phyloP scores from a whole-genome alignment of 345 rosid genomes.

The Salix koriyanagi region DNA sequence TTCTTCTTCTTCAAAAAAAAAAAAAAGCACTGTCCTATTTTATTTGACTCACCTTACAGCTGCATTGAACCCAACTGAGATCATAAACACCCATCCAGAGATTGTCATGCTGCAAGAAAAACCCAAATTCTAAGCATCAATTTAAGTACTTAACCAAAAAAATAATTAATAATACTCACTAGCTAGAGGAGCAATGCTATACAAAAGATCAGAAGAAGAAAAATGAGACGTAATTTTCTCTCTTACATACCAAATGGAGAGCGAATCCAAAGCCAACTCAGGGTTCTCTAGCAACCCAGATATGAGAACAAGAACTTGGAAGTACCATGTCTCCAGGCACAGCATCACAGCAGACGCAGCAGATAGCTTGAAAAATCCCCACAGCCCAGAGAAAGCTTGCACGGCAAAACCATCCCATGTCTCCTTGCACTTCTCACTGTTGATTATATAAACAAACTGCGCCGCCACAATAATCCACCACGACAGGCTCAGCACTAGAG shows the following conservation, averaged over 20 bases:
- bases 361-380: constrained; percentile 67
- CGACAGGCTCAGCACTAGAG: constrained; percentile 62
- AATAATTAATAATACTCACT: no score
- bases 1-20: background rate
- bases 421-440: constrained; percentile 39
- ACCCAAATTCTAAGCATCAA: no score
- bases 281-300: constrained; percentile 72
- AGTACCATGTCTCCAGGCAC: constrained; percentile 88
- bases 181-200: no score
- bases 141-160: no score
- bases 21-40: background rate
- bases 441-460: constrained; percentile 47
- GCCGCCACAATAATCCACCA: constrained; percentile 84
- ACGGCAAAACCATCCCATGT: constrained; percentile 66
- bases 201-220: no score
- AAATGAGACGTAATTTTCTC: no score
- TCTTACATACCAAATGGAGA: constrained; percentile 59
- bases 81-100: constrained; percentile 54
- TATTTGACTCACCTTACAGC: constrained; percentile 53
- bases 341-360: constrained; percentile 83
- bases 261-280: constrained; percentile 63
- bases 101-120: constrained; percentile 49
- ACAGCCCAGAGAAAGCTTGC: constrained; percentile 61
- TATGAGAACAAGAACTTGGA: constrained; percentile 63
- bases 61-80: constrained; percentile 68